Evolutionary conservation across 2,329 filamentous ascomycete genomes (phyloP).

Genomic region (Phialophora expanda): DNA sequence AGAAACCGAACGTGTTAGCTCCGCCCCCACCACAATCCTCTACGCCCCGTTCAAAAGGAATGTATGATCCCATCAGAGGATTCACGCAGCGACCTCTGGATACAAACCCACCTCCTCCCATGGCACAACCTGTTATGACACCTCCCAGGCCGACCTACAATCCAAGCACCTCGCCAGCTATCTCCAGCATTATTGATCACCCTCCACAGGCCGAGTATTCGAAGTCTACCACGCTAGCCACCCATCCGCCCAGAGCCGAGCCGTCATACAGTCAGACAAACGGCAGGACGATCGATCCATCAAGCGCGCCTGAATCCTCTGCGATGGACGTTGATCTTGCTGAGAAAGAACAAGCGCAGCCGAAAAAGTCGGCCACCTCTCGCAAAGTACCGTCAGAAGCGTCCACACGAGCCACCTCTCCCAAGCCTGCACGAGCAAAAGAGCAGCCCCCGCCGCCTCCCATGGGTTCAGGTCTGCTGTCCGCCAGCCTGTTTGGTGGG

Average conservation of each 20-base stretch:
- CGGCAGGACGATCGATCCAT: slow-evolving; percentile 41
- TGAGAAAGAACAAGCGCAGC: slow-evolving; percentile 36
- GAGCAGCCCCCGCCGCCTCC: slow-evolving; percentile 63
- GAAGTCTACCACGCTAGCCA: slow-evolving; percentile 27
- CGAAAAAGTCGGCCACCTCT: slow-evolving; percentile 49
- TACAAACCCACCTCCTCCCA: slow-evolving; percentile 60
- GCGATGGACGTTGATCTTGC: slow-evolving; percentile 34
- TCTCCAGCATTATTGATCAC: slow-evolving; percentile 85
- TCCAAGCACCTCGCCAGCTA: slow-evolving; percentile 88
- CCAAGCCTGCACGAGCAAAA: slow-evolving; percentile 62
- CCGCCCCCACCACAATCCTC: slow-evolving; percentile 38
- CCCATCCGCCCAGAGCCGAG: slow-evolving; percentile 36
- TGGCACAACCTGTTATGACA: slow-evolving; percentile 63
- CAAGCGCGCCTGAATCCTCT: slow-evolving; percentile 23
- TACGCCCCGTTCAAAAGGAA: slow-evolving; percentile 55
- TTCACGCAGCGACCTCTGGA: slow-evolving; percentile 53
- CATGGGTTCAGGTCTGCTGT: slow-evolving; percentile 67
- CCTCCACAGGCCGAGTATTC: slow-evolving; percentile 40
- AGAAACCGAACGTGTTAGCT: slow-evolving; percentile 46
- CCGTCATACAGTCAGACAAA: slow-evolving; percentile 44
- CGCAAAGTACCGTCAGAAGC: slow-evolving; percentile 54
- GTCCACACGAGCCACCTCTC: slow-evolving; percentile 59
- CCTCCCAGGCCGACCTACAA: slow-evolving; percentile 61
- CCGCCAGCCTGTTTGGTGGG: slow-evolving; percentile 65
- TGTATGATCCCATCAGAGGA: slow-evolving; percentile 86